Percentiles rank a stretch among this genome's conserved stretches.
Evolutionary conservation across 139 green algal species (phyloP).

Genomic region (Chlamydomonas sphaeroides): DNA sequence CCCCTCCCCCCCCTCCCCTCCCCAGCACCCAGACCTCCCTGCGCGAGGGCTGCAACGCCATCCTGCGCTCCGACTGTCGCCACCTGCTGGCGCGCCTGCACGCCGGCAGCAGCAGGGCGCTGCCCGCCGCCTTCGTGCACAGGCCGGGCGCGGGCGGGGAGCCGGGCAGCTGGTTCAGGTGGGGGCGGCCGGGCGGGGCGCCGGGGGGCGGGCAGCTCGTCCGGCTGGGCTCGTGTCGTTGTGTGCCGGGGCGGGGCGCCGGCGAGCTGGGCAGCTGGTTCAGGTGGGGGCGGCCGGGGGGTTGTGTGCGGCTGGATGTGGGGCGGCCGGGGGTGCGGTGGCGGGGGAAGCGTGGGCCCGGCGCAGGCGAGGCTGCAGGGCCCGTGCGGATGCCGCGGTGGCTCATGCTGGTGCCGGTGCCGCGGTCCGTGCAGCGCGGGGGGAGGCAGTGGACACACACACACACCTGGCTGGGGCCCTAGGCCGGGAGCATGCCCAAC

Average conservation of each 20-base stretch:
- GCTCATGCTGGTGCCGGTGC: no score
- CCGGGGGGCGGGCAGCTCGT: not conserved
- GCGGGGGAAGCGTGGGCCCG: no score
- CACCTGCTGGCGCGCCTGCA: constrained; percentile 63
- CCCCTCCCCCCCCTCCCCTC: not conserved
- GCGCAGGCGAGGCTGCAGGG: not conserved
- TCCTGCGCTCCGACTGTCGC: constrained; percentile 83
- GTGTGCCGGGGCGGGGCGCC: not conserved
- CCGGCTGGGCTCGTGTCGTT: no score
- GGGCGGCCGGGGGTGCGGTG: no score
- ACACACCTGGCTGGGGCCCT: not conserved
- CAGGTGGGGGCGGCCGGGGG: not conserved
- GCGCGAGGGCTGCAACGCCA: constrained; percentile 88
- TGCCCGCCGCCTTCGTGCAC: constrained; percentile 13
- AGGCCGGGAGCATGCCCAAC: no score
- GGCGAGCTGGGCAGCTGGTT: constrained; percentile 8
- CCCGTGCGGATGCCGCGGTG: no score
- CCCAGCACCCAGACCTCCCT: constrained; percentile 72
- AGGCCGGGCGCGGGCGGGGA: not conserved
- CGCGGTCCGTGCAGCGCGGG: no score
- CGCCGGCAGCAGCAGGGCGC: constrained; percentile 2
- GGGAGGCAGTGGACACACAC: no score
- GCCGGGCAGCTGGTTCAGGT: constrained; percentile 25
- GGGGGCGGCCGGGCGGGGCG: not conserved
- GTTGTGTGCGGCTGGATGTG: not conserved